phyloP scores from a whole-genome alignment of 2,329 filamentous ascomycete genomes.

The Fusarium napiforme region DNA sequence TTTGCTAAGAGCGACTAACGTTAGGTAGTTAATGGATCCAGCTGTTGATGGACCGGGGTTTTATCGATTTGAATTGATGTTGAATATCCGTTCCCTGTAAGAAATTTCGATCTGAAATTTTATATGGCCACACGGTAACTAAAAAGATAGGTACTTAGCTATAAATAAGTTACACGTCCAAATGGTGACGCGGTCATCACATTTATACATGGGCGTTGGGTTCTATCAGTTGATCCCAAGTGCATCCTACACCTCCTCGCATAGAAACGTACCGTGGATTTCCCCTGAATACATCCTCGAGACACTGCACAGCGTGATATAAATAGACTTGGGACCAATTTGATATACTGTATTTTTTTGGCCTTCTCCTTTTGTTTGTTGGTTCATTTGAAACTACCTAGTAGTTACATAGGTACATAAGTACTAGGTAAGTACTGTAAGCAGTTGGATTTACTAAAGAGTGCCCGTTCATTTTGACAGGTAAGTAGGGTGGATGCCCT shows the following conservation, averaged over 20 bases:
- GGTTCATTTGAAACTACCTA: not conserved
- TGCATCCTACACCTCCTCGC: slow-evolving; percentile 26
- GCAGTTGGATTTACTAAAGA: slow-evolving; percentile 3
- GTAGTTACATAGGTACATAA: too few relatives aligned
- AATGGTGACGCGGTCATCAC: not conserved
- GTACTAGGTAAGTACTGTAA: slow-evolving; percentile 5
- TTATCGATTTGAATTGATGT: not conserved
- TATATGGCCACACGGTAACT: not conserved
- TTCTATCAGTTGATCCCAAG: slow-evolving; percentile 14
- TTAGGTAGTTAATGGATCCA: not conserved
- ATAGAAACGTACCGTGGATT: slow-evolving; percentile 24
- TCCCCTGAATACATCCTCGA: slow-evolving; percentile 7
- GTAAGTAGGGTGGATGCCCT: slow-evolving; percentile 14
- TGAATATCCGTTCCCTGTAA: not conserved
- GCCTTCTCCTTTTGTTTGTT: not conserved
- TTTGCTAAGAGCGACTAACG: slow-evolving; percentile 7
- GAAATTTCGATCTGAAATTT: not conserved
- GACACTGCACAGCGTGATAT: slow-evolving; percentile 4
- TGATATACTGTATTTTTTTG: not conserved
- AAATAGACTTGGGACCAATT: not conserved
- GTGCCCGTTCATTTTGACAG: slow-evolving; percentile 1
- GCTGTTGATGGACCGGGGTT: slow-evolving; percentile 2
- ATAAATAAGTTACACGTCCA: not conserved
- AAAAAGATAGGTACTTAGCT: not conserved
- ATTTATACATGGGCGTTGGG: slow-evolving; percentile 19